These are phyloP conservation scores for Climacium dendroides DNA, from an alignment of 225 moss, liverwort and hornwort genomes.

Conservation along the genomic window DNA sequence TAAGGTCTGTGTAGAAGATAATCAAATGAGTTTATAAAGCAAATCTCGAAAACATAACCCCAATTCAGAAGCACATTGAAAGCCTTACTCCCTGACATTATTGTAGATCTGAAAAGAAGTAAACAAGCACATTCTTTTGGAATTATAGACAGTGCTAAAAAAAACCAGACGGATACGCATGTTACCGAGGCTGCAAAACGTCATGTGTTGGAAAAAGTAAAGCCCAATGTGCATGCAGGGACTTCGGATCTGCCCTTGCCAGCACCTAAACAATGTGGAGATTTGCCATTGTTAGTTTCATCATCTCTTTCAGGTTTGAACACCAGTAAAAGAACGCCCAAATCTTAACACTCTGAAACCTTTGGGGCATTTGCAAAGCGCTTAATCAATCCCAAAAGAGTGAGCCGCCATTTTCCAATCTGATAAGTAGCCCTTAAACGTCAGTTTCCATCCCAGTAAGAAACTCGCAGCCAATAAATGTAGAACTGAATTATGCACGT, in stretches of 20 bases:
- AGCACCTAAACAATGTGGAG: constrained; percentile 39
- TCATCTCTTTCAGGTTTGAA: neutral
- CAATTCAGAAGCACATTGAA: neutral
- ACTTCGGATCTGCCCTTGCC: constrained; percentile 78
- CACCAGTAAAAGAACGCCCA: neutral
- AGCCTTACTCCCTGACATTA: neutral
- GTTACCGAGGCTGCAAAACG: constrained; percentile 76
- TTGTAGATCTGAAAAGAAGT: neutral
- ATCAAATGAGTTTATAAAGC: neutral
- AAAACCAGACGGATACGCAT: neutral
- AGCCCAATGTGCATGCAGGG: constrained; percentile 88
- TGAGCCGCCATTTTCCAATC: neutral
- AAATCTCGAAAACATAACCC: neutral
- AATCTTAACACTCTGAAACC: neutral
- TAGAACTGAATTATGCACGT: neutral
- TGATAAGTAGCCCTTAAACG: neutral
- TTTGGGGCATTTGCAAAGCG: neutral
- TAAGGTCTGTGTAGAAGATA: constrained; percentile 51
- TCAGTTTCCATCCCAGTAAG: neutral
- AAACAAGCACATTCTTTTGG: neutral
- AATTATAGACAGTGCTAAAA: neutral
- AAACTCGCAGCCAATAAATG: neutral
- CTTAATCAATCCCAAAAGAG: neutral
- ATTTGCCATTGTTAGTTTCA: neutral
- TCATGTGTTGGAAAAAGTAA: constrained; percentile 71